Evolutionary conservation across 2,329 filamentous ascomycete species (phyloP).

Genomic region (Epichloe aotearoae): DNA sequence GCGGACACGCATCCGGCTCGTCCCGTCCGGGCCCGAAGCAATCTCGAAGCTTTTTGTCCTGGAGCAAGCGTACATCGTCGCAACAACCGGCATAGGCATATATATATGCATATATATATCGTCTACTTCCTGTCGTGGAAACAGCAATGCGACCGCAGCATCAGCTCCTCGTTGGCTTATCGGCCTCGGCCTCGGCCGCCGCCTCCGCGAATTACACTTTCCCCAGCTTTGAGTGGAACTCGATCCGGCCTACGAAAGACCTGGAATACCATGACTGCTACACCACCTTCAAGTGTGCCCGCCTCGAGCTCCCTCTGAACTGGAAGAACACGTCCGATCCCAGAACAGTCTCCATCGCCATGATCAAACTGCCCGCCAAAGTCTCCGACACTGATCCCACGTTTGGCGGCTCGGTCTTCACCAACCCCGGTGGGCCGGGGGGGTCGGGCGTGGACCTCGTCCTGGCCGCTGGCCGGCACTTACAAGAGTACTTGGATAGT

Average conservation of each 20-base stretch:
- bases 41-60: too few relatives aligned
- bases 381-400: slow-evolving; percentile 23
- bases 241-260: slow-evolving; percentile 19
- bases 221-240: slow-evolving; percentile 22
- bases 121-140: too few relatives aligned
- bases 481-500: slow-evolving; percentile 17
- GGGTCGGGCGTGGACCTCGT: slow-evolving; percentile 23
- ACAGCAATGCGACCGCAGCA: background rate
- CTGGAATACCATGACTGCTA: slow-evolving; percentile 29
- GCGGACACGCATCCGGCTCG: background rate
- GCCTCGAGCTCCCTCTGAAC: slow-evolving; percentile 29
- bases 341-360: slow-evolving; percentile 24
- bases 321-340: slow-evolving; percentile 21
- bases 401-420: slow-evolving; percentile 29
- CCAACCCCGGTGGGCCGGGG: slow-evolving; percentile 33
- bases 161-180: background rate
- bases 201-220: background rate
- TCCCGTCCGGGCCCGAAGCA: background rate
- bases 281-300: slow-evolving; percentile 24
- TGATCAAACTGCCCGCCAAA: slow-evolving; percentile 26
- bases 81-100: too few relatives aligned
- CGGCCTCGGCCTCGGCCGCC: background rate
- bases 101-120: too few relatives aligned
- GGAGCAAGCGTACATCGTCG: too few relatives aligned
- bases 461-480: slow-evolving; percentile 11